Base-by-base conservation (phyloP, 1,284 basidiomycete species). In the Leccinum ponderosum region DNA sequence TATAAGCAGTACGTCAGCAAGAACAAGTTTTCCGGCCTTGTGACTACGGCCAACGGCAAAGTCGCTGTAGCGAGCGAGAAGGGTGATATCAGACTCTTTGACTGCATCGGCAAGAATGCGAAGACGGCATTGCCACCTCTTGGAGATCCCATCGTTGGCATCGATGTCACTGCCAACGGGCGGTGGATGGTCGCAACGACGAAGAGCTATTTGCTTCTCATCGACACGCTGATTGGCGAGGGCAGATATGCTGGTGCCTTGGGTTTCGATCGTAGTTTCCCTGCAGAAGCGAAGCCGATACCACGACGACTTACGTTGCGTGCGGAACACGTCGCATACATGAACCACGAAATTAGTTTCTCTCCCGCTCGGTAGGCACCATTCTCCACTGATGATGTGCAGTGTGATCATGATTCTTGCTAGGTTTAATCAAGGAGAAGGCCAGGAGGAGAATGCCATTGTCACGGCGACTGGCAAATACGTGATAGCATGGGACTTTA, bases 71-170 rank as follows among this genome's bases (percentile, higher is more conserved):
- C 94, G 14, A 95, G 93, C 68, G 92, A 95, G 77, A 99, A 98
- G 80, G 97, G 97, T 63, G 97, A 99, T 74, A 93, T 99, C 65
- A 85, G 97, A 53, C 80, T 99, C 57, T 99, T 97, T 70, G 97
- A 99, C 75, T 83, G 89, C 57, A 94, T 99, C 66, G 97, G 97
- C 53, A 99, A 98, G 85, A 99, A 95, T 70, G 97, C 97, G 37
- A 99, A 99, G 86, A 99, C 97, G 20, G 95, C 95, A n/a, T 79
- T 99, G 53, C 95, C 97, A 27, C 93, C 95, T 35, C 83, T 98
- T 29, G 96, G 97, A 29, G 95, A 98, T 76, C 94, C 97, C 48
- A 98, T 99, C 70, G 76, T 94, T 56, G 97, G 97, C 33, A 85
- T 99, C 55, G 97, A 99, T 76, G 94, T 95, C 7, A 96, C 96